phyloP scores from a whole-genome alignment of 768 basidiomycete species.

The Artomyces pyxidatus region DNA sequence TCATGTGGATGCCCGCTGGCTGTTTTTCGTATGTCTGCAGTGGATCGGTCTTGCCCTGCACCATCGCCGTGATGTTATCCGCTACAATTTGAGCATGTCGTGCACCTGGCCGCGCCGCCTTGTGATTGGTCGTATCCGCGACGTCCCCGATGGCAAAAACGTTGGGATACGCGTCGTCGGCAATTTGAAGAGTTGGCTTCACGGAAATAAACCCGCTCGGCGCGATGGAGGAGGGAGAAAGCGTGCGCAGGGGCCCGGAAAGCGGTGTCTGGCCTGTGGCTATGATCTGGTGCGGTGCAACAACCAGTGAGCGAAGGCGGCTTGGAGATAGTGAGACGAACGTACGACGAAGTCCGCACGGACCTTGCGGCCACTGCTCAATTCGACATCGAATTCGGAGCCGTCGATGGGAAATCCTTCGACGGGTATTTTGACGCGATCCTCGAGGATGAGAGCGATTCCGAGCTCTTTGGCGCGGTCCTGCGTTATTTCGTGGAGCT shows the following conservation, averaged over 20 bases:
- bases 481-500: constrained; percentile 19
- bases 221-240: constrained; percentile 17
- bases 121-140: constrained; percentile 19
- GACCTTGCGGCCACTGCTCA: constrained; percentile 13
- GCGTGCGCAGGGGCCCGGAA: constrained; percentile 17
- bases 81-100: constrained; percentile 18
- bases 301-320: neutral
- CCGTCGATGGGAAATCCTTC: constrained; percentile 21
- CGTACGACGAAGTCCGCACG: constrained; percentile 18
- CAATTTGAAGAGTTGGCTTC: constrained; percentile 21
- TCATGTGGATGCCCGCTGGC: constrained; percentile 16
- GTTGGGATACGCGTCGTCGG: constrained; percentile 8
- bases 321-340: neutral
- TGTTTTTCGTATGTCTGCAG: constrained; percentile 1
- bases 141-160: constrained; percentile 23
- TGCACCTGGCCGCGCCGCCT: constrained; percentile 19
- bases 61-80: constrained; percentile 15
- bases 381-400: constrained; percentile 13
- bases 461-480: constrained; percentile 18
- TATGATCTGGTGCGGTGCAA: constrained; percentile 20
- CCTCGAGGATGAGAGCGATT: constrained; percentile 14
- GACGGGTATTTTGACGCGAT: constrained; percentile 20
- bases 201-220: constrained; percentile 18
- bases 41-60: neutral
- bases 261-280: constrained; percentile 26